phyloP scores from a whole-genome alignment of 345 rosid genomes.

The Aethionema arabicum region DNA sequence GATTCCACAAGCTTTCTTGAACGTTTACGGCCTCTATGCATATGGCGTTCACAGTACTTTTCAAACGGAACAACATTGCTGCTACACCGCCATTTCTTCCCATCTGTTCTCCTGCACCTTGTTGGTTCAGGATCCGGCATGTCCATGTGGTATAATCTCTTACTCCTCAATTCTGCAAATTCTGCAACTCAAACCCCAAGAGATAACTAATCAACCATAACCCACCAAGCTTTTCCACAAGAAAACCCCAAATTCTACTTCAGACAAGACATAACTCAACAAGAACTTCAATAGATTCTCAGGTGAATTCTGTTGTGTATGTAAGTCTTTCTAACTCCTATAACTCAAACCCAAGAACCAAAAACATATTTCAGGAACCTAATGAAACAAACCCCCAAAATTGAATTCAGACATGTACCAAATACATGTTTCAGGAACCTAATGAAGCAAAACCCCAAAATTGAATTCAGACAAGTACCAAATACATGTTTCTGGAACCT shows the following conservation, averaged over 20 bases:
- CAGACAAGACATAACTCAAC: conserved; percentile 17
- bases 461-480: not conserved
- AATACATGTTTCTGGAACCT: no score
- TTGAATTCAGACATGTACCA: not conserved
- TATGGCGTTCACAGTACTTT: conserved; percentile 71
- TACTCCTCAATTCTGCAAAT: conserved; percentile 39
- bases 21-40: conserved; percentile 72
- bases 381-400: not conserved
- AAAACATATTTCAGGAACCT: not conserved
- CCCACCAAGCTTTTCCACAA: not conserved
- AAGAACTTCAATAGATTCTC: conserved; percentile 4
- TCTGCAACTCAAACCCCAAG: conserved; percentile 42
- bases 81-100: conserved; percentile 80
- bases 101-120: conserved; percentile 82
- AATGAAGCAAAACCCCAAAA: conserved; percentile 13
- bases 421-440: conserved; percentile 2
- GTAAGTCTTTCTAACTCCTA: not conserved
- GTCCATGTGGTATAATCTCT: conserved; percentile 32
- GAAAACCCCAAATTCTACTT: not conserved
- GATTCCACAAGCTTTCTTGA: conserved; percentile 92
- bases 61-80: conserved; percentile 46
- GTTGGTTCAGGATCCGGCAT: conserved; percentile 51
- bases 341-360: not conserved
- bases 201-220: not conserved
- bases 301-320: not conserved